A percentile compares a stretch with the other conserved stretches of the same genome.
These are phyloP conservation scores for Cryomyces antarcticus DNA, from an alignment of 495 filamentous ascomycete species.

Conservation along the genomic window DNA sequence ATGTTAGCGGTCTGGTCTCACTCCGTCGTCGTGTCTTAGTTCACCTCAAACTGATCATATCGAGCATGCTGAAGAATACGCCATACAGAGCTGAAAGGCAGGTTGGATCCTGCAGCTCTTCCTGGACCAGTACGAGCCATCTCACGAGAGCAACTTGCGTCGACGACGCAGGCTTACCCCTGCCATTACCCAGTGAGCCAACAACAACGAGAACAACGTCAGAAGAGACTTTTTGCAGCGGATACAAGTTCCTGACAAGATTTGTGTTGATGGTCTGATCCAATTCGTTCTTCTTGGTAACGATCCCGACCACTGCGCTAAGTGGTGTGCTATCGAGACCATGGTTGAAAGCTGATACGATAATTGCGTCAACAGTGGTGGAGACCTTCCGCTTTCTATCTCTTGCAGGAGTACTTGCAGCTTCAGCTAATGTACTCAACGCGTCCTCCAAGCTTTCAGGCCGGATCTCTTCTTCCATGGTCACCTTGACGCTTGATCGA, in stretches of 20 bases:
- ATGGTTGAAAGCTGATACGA: conserved; percentile 35
- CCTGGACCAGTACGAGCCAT: conserved; percentile 68
- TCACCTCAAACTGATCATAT: conserved; percentile 55
- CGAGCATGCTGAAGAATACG: conserved; percentile 64
- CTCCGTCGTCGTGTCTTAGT: too few relatives aligned
- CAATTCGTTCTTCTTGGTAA: conserved; percentile 44
- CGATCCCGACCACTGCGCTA: conserved; percentile 39
- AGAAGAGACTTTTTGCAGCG: conserved; percentile 37
- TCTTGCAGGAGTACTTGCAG: conserved; percentile 10
- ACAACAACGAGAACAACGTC: conserved; percentile 50
- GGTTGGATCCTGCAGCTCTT: conserved; percentile 42
- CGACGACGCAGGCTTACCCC: conserved; percentile 50
- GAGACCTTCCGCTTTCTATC: conserved; percentile 8
- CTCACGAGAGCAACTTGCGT: conserved; percentile 49
- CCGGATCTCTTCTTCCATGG: too few relatives aligned
- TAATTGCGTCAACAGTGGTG: conserved; percentile 25
- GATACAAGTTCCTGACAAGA: conserved; percentile 58
- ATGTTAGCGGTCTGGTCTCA: conserved; percentile 6
- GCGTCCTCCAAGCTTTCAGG: background rate
- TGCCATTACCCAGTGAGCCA: conserved; percentile 57
- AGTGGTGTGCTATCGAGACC: conserved; percentile 44
- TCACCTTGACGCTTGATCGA: too few relatives aligned
- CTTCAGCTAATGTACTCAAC: conserved; percentile 2
- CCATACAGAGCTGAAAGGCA: conserved; percentile 53
- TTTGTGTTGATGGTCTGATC: conserved; percentile 51